These are phyloP conservation scores for Epichloe typhina DNA, from an alignment of 2,329 filamentous ascomycete genomes.

Conservation along the genomic window DNA sequence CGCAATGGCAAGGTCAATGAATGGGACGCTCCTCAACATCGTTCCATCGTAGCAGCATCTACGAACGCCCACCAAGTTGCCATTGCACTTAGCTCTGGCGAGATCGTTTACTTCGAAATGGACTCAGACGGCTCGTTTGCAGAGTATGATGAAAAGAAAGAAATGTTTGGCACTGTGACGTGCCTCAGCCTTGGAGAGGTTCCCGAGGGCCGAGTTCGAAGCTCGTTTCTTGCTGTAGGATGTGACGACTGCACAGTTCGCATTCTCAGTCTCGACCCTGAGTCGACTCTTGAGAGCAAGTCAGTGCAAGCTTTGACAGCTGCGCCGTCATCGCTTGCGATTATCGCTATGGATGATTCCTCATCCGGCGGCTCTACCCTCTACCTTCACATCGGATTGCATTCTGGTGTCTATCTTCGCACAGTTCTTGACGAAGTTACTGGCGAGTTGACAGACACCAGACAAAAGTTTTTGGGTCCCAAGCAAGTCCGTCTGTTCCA, in stretches of 20 bases:
- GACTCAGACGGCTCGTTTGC: constrained; percentile 80
- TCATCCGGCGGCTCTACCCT: constrained; percentile 77
- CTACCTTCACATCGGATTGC: constrained; percentile 89
- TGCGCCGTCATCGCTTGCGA: constrained; percentile 73
- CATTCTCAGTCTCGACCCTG: constrained; percentile 78
- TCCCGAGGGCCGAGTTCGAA: constrained; percentile 76
- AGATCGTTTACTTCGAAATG: constrained; percentile 98
- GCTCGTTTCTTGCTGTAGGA: constrained; percentile 87
- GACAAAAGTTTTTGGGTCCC: constrained; percentile 86
- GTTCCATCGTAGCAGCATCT: constrained; percentile 86
- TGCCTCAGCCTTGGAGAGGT: constrained; percentile 89
- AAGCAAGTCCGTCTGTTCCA: constrained; percentile 83
- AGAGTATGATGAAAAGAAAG: constrained; percentile 88
- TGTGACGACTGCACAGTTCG: constrained; percentile 95
- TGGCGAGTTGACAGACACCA: constrained; percentile 86
- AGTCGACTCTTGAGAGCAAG: constrained; percentile 82
- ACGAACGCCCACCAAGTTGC: constrained; percentile 91
- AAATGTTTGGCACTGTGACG: constrained; percentile 91
- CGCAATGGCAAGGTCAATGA: constrained; percentile 69
- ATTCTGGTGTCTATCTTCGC: constrained; percentile 89
- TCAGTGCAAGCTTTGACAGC: constrained; percentile 90
- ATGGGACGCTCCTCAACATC: constrained; percentile 85
- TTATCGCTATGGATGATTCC: constrained; percentile 93
- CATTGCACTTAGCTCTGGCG: constrained; percentile 85
- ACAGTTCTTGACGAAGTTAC: constrained; percentile 93